Conservation (phyloP, 306 rosid species). For the Vigna unguiculata region DNA sequence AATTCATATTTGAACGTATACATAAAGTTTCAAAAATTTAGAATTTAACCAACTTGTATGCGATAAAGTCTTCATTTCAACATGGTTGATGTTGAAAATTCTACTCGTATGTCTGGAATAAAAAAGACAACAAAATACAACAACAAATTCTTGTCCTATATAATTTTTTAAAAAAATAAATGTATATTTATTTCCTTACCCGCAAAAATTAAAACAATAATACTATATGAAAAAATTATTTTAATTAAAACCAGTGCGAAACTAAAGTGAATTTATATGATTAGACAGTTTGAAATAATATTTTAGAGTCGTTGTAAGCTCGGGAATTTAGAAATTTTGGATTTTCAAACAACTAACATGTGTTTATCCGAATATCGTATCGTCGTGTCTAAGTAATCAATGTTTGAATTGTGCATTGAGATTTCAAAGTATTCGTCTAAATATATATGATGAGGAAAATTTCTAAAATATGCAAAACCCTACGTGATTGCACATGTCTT, state of each 20-base stretch:
- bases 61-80: conserved; percentile 13
- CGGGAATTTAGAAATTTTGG: neutral
- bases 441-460: neutral
- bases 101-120: neutral
- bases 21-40: neutral
- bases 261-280: too few relatives aligned
- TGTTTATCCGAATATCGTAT: neutral
- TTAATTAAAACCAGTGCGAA: too few relatives aligned
- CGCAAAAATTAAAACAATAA: too few relatives aligned
- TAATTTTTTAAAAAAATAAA: neutral
- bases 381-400: neutral
- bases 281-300: too few relatives aligned
- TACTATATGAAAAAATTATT: too few relatives aligned
- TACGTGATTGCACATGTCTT: conserved; percentile 13
- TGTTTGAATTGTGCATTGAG: conserved; percentile 2
- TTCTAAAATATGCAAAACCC: conserved; percentile 16
- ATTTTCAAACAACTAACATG: conserved; percentile 29
- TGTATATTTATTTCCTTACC: neutral
- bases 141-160: neutral
- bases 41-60: neutral
- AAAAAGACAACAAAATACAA: conserved; percentile 15
- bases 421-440: conserved; percentile 28
- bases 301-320: too few relatives aligned
- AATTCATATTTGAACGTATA: conserved; percentile 7
- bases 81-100: conserved; percentile 18